phyloP scores from a whole-genome alignment of 805 yeast genomes.

The Lipomyces sp. region DNA sequence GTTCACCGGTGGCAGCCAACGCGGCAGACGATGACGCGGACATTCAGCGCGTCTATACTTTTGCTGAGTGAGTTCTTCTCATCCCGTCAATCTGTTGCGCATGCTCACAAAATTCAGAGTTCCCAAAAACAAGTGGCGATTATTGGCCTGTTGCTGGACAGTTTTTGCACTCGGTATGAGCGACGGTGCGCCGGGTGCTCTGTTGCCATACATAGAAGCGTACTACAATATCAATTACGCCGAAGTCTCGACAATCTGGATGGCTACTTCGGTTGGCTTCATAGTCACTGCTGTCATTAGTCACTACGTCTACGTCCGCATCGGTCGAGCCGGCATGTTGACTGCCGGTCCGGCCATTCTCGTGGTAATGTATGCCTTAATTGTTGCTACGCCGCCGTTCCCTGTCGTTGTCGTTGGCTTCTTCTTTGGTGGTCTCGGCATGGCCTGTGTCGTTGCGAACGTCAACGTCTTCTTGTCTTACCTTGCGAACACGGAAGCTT shows the following conservation, averaged over 20 bases:
- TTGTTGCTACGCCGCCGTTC: conserved; percentile 56
- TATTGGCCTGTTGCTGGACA: conserved; percentile 19
- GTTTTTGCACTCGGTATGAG: conserved; percentile 31
- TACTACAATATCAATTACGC: conserved; percentile 57
- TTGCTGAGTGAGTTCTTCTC: not conserved
- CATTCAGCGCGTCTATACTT: not conserved
- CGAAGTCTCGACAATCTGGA: conserved; percentile 63
- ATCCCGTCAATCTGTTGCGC: not conserved
- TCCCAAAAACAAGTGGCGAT: conserved; percentile 18
- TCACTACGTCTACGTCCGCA: conserved; percentile 50
- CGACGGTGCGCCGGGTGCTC: conserved; percentile 66
- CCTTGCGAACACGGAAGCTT: conserved; percentile 59
- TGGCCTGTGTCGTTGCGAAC: conserved; percentile 57
- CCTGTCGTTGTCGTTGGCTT: conserved; percentile 56
- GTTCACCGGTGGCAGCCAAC: not conserved
- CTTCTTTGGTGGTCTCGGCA: conserved; percentile 63
- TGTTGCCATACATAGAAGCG: conserved; percentile 59
- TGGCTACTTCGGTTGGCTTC: conserved; percentile 62
- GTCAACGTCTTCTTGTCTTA: conserved; percentile 56
- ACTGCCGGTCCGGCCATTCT: conserved; percentile 49
- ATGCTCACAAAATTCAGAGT: conserved; percentile 4
- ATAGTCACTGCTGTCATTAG: conserved; percentile 57
- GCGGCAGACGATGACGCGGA: not conserved
- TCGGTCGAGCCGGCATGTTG: conserved; percentile 52
- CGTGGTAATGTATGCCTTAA: conserved; percentile 52